phyloP scores from a whole-genome alignment of 1,284 basidiomycete species.

The Cutaneotrichosporon cutaneum region DNA sequence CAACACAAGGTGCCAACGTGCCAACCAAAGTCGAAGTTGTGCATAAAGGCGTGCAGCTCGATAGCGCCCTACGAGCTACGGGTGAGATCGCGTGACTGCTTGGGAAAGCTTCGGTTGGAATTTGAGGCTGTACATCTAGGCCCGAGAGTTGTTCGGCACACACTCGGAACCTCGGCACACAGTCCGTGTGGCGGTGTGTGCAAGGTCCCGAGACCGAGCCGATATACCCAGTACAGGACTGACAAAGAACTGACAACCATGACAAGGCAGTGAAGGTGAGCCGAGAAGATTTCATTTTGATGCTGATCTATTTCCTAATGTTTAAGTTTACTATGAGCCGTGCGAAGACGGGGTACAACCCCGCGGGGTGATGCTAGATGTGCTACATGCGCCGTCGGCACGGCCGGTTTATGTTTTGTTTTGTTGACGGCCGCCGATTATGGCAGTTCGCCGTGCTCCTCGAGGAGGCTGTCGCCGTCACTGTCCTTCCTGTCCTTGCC shows the following conservation, averaged over 20 bases:
- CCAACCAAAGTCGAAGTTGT: too few species aligned
- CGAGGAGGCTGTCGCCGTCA: slow-evolving; percentile 12
- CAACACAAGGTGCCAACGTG: too few species aligned
- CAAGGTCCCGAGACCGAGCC: not conserved
- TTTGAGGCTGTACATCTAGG: too few species aligned
- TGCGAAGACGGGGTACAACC: not conserved
- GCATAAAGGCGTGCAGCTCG: too few species aligned
- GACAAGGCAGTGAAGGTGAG: too few species aligned
- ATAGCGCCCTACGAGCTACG: too few species aligned
- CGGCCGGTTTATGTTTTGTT: not conserved
- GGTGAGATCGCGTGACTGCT: too few species aligned
- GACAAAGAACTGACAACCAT: not conserved
- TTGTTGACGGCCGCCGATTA: too few species aligned
- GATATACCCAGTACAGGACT: not conserved
- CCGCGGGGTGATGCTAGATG: not conserved
- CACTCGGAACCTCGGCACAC: not conserved
- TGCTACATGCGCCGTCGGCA: not conserved
- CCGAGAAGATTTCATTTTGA: not conserved
- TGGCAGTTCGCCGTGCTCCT: slow-evolving; percentile 22
- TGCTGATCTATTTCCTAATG: not conserved
- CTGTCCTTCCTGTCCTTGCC: slow-evolving; percentile 5
- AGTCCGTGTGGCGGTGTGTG: not conserved
- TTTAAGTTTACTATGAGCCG: not conserved
- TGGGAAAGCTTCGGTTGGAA: too few species aligned
- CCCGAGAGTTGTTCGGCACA: not conserved